Evolutionary conservation across 2,329 filamentous ascomycete species (phyloP).

Genomic region (Rutstroemia sp.): DNA sequence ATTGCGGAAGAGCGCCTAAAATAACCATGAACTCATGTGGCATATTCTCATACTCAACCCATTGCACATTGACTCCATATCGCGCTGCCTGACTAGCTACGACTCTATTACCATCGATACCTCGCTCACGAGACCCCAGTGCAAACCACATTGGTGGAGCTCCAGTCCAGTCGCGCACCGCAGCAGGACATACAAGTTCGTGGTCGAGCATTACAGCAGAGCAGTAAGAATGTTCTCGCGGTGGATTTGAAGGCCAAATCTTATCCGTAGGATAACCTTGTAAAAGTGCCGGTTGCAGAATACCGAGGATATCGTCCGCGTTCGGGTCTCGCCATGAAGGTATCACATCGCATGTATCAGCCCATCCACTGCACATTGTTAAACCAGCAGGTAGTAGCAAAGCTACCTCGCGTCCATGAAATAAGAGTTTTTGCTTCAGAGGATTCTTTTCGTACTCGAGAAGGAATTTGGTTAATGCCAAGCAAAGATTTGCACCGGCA

Average conservation of each 20-base stretch:
- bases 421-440: conserved; percentile 50
- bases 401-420: conserved; percentile 42
- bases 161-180: background rate
- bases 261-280: conserved; percentile 39
- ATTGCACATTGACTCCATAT: conserved; percentile 55
- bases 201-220: conserved; percentile 50
- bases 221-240: conserved; percentile 46
- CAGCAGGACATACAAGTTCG: conserved; percentile 40
- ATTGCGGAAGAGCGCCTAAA: background rate
- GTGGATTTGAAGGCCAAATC: conserved; percentile 50
- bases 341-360: conserved; percentile 59
- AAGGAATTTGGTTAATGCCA: conserved; percentile 61
- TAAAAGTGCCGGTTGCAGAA: conserved; percentile 29
- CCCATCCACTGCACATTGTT: conserved; percentile 59
- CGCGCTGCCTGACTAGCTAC: conserved; percentile 47
- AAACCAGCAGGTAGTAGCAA: conserved; percentile 58
- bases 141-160: conserved; percentile 6
- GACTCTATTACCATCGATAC: conserved; percentile 52
- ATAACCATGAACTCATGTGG: conserved; percentile 59
- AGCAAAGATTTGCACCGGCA: conserved; percentile 66
- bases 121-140: background rate
- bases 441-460: conserved; percentile 50
- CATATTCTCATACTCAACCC: conserved; percentile 73
- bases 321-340: conserved; percentile 46
- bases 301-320: conserved; percentile 54